A percentile compares a stretch with the other conserved stretches of the same genome.
These are phyloP conservation scores for Biscutella auriculata DNA, from an alignment of 441 rosid genomes.

Conservation along the genomic window DNA sequence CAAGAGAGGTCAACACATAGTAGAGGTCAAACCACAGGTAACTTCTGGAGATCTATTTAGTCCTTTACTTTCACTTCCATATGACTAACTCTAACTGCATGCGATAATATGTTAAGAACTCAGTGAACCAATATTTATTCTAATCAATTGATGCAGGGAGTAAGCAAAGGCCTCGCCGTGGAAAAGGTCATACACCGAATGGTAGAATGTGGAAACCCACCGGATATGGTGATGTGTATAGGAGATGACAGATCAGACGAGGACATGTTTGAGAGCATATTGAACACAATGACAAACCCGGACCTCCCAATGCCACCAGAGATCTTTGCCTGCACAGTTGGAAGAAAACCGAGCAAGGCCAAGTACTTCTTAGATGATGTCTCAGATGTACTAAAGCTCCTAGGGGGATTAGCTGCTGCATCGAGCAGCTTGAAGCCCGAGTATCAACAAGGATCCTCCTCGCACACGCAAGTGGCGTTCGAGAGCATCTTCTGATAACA, in stretches of 20 bases:
- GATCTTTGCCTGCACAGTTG: conserved; percentile 48
- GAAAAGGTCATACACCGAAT: conserved; percentile 37
- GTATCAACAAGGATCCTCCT: conserved; percentile 13
- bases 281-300: conserved; percentile 26
- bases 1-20: conserved; percentile 40
- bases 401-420: conserved; percentile 35
- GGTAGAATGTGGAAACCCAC: conserved; percentile 33
- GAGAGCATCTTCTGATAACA: conserved; percentile 28
- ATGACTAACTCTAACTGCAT: not conserved
- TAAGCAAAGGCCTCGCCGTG: conserved; percentile 50
- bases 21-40: conserved; percentile 60
- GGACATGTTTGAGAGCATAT: conserved; percentile 56
- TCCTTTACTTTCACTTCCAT: not conserved
- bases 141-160: conserved; percentile 30
- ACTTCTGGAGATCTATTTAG: not conserved
- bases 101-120: not conserved
- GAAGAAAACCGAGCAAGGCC: conserved; percentile 56
- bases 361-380: conserved; percentile 45
- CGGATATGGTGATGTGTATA: conserved; percentile 52
- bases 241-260: conserved; percentile 64
- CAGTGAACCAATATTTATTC: not conserved
- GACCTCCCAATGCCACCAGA: conserved; percentile 33
- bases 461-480: conserved; percentile 30
- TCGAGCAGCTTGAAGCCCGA: conserved; percentile 25
- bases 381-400: conserved; percentile 36